These are phyloP conservation scores for Saussurea involucrata DNA, from an alignment of 129 eudicot genomes.

Conservation along the genomic window DNA sequence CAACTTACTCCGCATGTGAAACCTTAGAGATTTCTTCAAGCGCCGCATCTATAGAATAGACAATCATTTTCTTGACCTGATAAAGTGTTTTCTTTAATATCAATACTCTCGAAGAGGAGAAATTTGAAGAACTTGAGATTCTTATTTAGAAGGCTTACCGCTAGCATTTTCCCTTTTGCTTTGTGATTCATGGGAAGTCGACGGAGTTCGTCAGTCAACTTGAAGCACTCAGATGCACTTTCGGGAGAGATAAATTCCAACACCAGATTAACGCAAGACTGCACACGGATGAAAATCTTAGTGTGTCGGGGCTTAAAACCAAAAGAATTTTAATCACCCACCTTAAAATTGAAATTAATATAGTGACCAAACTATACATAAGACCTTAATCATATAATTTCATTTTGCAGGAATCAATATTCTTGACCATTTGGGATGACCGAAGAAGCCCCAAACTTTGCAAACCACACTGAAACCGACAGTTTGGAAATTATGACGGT, in stretches of 20 bases:
- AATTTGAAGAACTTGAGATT: not conserved
- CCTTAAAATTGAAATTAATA: not conserved
- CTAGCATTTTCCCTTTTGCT: constrained; percentile 42
- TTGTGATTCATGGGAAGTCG: constrained; percentile 56
- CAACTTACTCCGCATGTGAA: constrained; percentile 24
- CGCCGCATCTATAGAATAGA: constrained; percentile 44
- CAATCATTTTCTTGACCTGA: constrained; percentile 67
- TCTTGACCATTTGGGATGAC: not conserved
- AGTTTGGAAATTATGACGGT: not conserved
- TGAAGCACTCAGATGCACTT: constrained; percentile 58
- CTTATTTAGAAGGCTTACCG: constrained; percentile 28
- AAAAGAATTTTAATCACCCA: not conserved
- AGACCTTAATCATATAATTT: not conserved
- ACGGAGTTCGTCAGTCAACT: constrained; percentile 54
- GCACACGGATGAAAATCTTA: not conserved
- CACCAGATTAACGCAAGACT: constrained; percentile 59
- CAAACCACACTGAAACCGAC: not conserved
- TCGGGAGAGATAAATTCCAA: constrained; percentile 72
- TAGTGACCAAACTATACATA: not conserved
- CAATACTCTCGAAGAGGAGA: not conserved
- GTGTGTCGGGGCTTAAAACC: not conserved
- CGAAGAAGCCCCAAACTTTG: not conserved
- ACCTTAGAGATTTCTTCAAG: constrained; percentile 43
- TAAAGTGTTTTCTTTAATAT: constrained; percentile 2
- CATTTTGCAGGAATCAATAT: not conserved